Conservation (phyloP, 345 rosid species). For the Aurinia saxatilis region DNA sequence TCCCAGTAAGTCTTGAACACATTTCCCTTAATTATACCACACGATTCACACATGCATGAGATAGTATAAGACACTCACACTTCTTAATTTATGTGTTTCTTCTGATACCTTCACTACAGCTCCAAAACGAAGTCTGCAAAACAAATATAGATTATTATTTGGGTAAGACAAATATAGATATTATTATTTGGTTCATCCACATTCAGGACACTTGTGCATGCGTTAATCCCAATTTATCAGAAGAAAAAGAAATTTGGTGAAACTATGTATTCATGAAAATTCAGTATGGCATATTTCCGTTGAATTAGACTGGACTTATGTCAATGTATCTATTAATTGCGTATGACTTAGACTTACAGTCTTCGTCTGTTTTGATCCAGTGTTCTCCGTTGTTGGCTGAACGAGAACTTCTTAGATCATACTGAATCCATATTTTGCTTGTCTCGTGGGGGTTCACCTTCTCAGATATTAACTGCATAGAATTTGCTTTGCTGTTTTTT, state of each 20-base stretch:
- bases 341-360: constrained; percentile 56
- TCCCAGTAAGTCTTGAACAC: constrained; percentile 20
- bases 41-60: constrained; percentile 30
- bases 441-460: constrained; percentile 24
- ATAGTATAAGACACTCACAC: constrained; percentile 21
- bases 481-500: constrained; percentile 24
- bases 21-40: constrained; percentile 24
- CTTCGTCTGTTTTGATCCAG: constrained; percentile 93
- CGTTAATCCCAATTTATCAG: neutral
- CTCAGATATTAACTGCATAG: constrained; percentile 26
- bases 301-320: neutral
- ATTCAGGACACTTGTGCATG: constrained; percentile 8
- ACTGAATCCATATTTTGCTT: constrained; percentile 33
- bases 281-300: neutral
- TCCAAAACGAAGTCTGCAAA: constrained; percentile 85
- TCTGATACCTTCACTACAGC: constrained; percentile 44
- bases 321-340: neutral
- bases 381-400: constrained; percentile 46
- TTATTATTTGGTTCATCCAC: constrained; percentile 1
- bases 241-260: no score
- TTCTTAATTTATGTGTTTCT: constrained; percentile 18
- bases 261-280: neutral
- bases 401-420: constrained; percentile 25
- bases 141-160: constrained; percentile 4
- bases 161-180: constrained; percentile 18